phyloP scores from a whole-genome alignment of 2,329 filamentous ascomycete species.

The Teratosphaeriaceae sp. region DNA sequence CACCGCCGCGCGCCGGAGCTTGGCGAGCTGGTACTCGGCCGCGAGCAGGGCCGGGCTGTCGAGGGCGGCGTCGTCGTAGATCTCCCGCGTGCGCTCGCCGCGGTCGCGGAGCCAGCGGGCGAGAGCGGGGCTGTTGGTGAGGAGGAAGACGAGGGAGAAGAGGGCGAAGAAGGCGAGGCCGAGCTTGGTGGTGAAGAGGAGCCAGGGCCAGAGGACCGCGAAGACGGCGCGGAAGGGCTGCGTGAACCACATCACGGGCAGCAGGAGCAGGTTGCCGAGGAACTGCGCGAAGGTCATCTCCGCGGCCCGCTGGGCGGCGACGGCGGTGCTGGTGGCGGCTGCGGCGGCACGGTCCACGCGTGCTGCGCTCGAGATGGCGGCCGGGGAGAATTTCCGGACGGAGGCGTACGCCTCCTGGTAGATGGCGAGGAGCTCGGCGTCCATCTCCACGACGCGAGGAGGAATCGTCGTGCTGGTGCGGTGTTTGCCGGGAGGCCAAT shows the following conservation, averaged over 20 bases:
- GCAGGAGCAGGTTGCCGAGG: background rate
- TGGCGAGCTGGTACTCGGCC: background rate
- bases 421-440: background rate
- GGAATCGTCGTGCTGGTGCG: no score
- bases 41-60: constrained; percentile 1
- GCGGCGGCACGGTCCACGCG: background rate
- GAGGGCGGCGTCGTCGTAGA: constrained; percentile 4
- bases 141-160: background rate
- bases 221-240: background rate
- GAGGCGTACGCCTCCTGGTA: background rate
- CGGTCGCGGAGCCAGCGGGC: background rate
- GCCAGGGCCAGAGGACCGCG: background rate
- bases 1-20: background rate
- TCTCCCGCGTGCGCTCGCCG: background rate
- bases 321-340: background rate
- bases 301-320: background rate
- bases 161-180: background rate
- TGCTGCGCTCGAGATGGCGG: background rate
- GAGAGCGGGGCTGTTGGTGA: background rate
- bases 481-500: no score
- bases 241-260: background rate
- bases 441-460: no score
- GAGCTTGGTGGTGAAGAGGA: background rate
- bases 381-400: background rate
- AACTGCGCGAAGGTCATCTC: background rate